Base-by-base conservation (phyloP, 768 basidiomycete genomes). In the Suillus subalutaceus region DNA sequence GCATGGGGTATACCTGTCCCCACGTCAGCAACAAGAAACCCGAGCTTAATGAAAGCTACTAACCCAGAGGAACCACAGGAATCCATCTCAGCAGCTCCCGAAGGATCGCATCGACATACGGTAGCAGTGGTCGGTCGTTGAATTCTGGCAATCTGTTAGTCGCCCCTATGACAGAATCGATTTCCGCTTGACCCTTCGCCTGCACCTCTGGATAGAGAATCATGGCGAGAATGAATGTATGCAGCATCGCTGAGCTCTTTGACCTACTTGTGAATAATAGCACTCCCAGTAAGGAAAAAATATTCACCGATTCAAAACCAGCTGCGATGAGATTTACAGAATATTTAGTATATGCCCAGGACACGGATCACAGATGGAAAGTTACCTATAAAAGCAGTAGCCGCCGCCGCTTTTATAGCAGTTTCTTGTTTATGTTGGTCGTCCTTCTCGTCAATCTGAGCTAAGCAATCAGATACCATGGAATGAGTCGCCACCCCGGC, bases 31-130 rank as follows among this genome's bases (percentile, higher is more conserved):
- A n/a, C 37, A 32, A 37, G 30, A 44, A 62, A 60, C 23, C 35
- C 10, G 40, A 26, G 23, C 10, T 18, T 52, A 20, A 41, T n/a
- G 20, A 9, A 16, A 9, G 3, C n/a, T 9, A 63, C 69, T 65
- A 64, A 53, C 75, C 72, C n/a, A 75, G 55, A 6, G 75, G 75
- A 16, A 68, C 30, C 0, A 72, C 69, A 2, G 75, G 74, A 44
- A 64, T 60, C 76, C 74, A 77, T 58, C 75, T 66, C 30, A 74
- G 41, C 20, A 72, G 58, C 63, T 84, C 83, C 57, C 74, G 79
- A 6, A 79, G 73, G 44, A 83, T 75, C 4, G 82, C 82, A n/a
- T 73, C 74, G 16, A 83, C 73, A 61, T 84, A 84, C 0, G 83
- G 83, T 13, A 84, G 70, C 5, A 67, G 63, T 1, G 64, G 55